phyloP scores from a whole-genome alignment of 768 basidiomycete genomes.

The Kwoniella bestiolae region DNA sequence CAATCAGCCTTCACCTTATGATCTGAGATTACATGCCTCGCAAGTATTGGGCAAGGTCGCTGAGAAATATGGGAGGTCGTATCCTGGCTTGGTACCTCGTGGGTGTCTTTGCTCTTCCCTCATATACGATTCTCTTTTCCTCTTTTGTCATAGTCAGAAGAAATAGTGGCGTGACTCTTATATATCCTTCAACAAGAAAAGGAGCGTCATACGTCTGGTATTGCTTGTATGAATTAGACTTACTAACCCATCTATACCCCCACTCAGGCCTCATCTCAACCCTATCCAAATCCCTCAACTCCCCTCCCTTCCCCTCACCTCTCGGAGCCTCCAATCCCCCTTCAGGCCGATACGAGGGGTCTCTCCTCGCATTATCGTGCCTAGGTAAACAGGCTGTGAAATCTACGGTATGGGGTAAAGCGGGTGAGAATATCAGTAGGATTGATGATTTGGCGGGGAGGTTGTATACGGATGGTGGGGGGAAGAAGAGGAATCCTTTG shows the following conservation, averaged over 20 bases:
- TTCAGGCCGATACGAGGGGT: slow-evolving; percentile 83
- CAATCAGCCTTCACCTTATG: slow-evolving; percentile 58
- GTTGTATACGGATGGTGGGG: slow-evolving; percentile 38
- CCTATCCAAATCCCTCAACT: slow-evolving; percentile 75
- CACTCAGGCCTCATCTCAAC: slow-evolving; percentile 95
- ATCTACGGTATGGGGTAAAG: slow-evolving; percentile 35
- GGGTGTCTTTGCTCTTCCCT: too few relatives aligned
- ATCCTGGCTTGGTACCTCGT: slow-evolving; percentile 56
- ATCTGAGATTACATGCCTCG: slow-evolving; percentile 77
- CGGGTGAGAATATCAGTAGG: slow-evolving; percentile 44
- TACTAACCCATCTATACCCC: too few relatives aligned
- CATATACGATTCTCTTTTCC: too few relatives aligned
- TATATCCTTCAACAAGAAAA: too few relatives aligned
- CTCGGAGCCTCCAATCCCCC: slow-evolving; percentile 44
- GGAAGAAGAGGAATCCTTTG: slow-evolving; percentile 31
- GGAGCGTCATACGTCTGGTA: neutral
- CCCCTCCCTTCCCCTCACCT: slow-evolving; percentile 48
- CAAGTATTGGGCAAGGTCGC: slow-evolving; percentile 77
- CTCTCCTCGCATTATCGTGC: slow-evolving; percentile 81
- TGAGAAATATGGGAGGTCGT: slow-evolving; percentile 44
- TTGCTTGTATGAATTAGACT: too few relatives aligned
- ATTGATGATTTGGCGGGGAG: slow-evolving; percentile 52
- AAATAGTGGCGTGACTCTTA: too few relatives aligned
- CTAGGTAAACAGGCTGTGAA: slow-evolving; percentile 70
- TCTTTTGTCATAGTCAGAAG: too few relatives aligned